phyloP scores from a whole-genome alignment of 495 filamentous ascomycete species.

The Penicillium bovifimosum region DNA sequence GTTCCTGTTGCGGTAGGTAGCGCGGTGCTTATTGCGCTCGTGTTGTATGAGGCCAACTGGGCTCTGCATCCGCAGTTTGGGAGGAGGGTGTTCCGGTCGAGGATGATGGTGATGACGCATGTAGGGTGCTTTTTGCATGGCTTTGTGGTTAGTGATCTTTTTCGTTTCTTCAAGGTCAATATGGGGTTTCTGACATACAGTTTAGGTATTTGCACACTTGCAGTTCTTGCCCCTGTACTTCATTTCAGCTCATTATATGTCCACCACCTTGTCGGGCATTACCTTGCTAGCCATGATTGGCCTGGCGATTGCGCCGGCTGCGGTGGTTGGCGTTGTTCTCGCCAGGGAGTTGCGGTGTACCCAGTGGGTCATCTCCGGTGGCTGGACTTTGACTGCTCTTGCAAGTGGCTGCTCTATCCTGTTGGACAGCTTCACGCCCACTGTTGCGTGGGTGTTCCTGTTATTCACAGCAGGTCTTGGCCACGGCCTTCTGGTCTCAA shows the following conservation, averaged over 20 bases:
- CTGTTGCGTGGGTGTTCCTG: slow-evolving; percentile 47
- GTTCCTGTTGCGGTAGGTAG: slow-evolving; percentile 50
- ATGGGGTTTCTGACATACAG: neutral
- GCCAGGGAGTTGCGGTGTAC: slow-evolving; percentile 37
- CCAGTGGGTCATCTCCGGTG: slow-evolving; percentile 49
- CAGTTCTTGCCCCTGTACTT: slow-evolving; percentile 65
- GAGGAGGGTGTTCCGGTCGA: slow-evolving; percentile 43
- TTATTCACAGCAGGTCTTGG: slow-evolving; percentile 48
- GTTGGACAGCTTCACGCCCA: slow-evolving; percentile 40
- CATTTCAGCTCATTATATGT: slow-evolving; percentile 50
- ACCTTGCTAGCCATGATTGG: slow-evolving; percentile 45
- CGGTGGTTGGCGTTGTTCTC: slow-evolving; percentile 47
- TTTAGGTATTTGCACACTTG: slow-evolving; percentile 41
- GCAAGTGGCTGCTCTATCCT: slow-evolving; percentile 48
- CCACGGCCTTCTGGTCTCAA: slow-evolving; percentile 49
- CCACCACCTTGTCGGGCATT: slow-evolving; percentile 52
- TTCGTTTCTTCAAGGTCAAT: slow-evolving; percentile 1
- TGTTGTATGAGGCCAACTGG: slow-evolving; percentile 44
- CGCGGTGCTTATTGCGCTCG: slow-evolving; percentile 35
- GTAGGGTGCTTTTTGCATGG: slow-evolving; percentile 49
- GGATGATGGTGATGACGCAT: slow-evolving; percentile 34
- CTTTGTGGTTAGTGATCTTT: slow-evolving; percentile 38
- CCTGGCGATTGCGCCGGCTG: slow-evolving; percentile 41
- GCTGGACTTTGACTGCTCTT: slow-evolving; percentile 47
- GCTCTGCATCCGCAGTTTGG: slow-evolving; percentile 50